Base-by-base conservation (phyloP, 139 green algal species). In the Protoeuglena noctilucae region DNA sequence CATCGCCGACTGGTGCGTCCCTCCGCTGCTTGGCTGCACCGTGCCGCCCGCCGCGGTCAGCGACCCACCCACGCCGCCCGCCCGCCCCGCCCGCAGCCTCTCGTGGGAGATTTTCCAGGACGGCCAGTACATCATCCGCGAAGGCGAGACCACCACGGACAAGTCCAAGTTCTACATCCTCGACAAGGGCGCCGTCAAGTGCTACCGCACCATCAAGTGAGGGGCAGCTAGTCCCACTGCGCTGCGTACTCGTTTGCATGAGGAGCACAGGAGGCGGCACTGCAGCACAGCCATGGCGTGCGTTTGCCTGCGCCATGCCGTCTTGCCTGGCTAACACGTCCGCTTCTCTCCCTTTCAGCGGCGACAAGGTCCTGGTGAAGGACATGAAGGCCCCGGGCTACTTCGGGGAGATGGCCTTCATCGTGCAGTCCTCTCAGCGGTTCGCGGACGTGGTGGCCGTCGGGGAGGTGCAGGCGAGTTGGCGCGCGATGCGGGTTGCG, bases 1-100 rank as follows among this genome's bases (percentile, higher is more conserved):
- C 24, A 68, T 82, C 28, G 71, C 71, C 3, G 75, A 83, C 63
- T 83, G 75, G n/a, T n/a, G n/a, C n/a, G n/a, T n/a, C n/a, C 46
- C n/a, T n/a, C n/a, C n/a, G n/a, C n/a, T n/a, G n/a, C n/a, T n/a
- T n/a, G n/a, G n/a, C n/a, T n/a, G n/a, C n/a, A n/a, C n/a, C n/a
- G n/a, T n/a, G n/a, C n/a, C n/a, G n/a, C n/a, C n/a, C n/a, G n/a
- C n/a, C n/a, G n/a, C n/a, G n/a, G n/a, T n/a, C n/a, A n/a, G n/a
- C n/a, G n/a, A n/a, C n/a, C n/a, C n/a, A n/a, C n/a, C n/a, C n/a
- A n/a, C n/a, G n/a, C n/a, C n/a, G n/a, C n/a, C n/a, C n/a, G n/a
- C n/a, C n/a, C n/a, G n/a, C n/a, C n/a, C n/a, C n/a, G n/a, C n/a
- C n/a, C n/a, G n/a, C n/a, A n/a, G n/a, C 62, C 50, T 80, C 7